phyloP scores from a whole-genome alignment of 2,329 filamentous ascomycete genomes.

The Sporothrix globosa region DNA sequence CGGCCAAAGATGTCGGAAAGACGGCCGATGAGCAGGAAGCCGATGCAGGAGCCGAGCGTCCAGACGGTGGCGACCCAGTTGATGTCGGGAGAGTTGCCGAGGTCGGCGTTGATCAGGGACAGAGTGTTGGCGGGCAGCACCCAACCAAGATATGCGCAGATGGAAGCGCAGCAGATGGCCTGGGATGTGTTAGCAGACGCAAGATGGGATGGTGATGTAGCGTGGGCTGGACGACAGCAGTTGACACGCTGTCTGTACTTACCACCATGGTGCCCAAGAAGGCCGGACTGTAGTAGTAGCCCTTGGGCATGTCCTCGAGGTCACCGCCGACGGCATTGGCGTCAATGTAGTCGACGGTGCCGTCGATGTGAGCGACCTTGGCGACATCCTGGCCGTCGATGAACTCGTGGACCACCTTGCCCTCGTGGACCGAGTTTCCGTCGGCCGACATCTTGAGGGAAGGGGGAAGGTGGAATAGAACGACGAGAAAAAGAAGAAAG shows the following conservation, averaged over 20 bases:
- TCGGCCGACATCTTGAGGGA: slow-evolving; percentile 32
- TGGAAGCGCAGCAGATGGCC: slow-evolving; percentile 44
- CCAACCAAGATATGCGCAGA: slow-evolving; percentile 45
- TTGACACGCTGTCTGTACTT: not conserved
- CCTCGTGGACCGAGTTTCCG: slow-evolving; percentile 28
- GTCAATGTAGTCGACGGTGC: slow-evolving; percentile 49
- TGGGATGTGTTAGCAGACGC: slow-evolving; percentile 23
- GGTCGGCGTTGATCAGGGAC: slow-evolving; percentile 44
- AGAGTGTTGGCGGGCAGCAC: slow-evolving; percentile 45
- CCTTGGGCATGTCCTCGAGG: slow-evolving; percentile 46
- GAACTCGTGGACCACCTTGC: slow-evolving; percentile 25
- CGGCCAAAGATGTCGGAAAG: slow-evolving; percentile 51
- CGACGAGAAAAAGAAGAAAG: not conserved
- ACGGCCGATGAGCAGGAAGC: slow-evolving; percentile 49
- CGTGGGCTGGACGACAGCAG: not conserved
- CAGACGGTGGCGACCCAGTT: slow-evolving; percentile 45
- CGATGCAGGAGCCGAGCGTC: slow-evolving; percentile 47
- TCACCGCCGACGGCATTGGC: slow-evolving; percentile 49
- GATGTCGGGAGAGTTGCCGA: slow-evolving; percentile 43
- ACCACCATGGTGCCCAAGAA: slow-evolving; percentile 48
- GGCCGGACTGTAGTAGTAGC: slow-evolving; percentile 47
- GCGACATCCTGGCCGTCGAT: slow-evolving; percentile 38
- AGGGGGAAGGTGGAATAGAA: not conserved
- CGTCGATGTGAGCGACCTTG: slow-evolving; percentile 47
- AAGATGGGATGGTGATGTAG: not conserved